These are phyloP conservation scores for Ascochyta viciae-villosae DNA, from an alignment of 2,329 filamentous ascomycete species.

Conservation along the genomic window DNA sequence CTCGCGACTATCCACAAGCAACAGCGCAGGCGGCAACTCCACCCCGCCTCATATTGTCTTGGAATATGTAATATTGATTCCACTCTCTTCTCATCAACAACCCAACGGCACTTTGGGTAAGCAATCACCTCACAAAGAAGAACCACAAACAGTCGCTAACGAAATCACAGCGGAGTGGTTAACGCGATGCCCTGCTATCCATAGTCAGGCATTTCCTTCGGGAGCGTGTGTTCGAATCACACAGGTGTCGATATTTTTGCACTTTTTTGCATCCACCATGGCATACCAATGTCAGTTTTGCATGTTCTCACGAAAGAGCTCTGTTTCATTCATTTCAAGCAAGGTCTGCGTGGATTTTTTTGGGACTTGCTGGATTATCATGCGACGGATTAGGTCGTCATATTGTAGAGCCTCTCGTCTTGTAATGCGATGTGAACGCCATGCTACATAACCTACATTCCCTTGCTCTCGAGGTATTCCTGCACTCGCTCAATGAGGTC, in stretches of 20 bases:
- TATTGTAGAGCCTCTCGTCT: neutral
- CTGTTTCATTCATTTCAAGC: no score
- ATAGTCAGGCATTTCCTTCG: constrained; percentile 31
- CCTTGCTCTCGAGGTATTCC: constrained; percentile 46
- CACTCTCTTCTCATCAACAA: no score
- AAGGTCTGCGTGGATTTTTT: no score
- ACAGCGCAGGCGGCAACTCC: no score
- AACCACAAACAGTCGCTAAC: constrained; percentile 2
- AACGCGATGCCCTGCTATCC: constrained; percentile 4
- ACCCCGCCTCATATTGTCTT: no score
- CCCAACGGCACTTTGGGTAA: constrained; percentile 4
- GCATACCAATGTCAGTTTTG: no score
- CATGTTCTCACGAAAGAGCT: no score
- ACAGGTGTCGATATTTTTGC: constrained; percentile 31
- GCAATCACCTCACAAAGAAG: neutral
- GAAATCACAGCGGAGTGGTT: neutral
- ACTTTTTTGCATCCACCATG: neutral
- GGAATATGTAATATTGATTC: no score
- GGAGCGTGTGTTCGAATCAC: constrained; percentile 41
- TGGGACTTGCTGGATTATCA: neutral
- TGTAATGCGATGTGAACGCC: neutral
- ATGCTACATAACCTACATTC: constrained; percentile 14
- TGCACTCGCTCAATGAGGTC: constrained; percentile 48
- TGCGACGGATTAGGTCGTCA: neutral
- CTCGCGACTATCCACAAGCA: no score